These are phyloP conservation scores for Solanum boliviense DNA, from an alignment of 257 asterid genomes.

Conservation along the genomic window DNA sequence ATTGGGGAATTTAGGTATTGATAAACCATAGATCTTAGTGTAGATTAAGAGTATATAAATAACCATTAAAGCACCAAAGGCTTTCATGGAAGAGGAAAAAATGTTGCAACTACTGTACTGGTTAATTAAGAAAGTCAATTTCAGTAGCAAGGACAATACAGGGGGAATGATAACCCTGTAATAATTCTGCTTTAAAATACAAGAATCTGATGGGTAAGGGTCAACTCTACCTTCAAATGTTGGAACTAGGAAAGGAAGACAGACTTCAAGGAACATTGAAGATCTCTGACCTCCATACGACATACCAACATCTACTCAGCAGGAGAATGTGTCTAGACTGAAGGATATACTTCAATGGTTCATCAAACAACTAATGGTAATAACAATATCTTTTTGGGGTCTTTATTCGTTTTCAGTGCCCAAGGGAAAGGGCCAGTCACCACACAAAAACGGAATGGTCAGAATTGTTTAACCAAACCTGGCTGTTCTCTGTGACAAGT, in stretches of 20 bases:
- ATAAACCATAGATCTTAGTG: neutral
- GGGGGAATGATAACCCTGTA: neutral
- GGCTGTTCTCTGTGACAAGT: conserved; percentile 32
- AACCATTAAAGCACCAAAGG: neutral
- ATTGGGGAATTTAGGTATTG: neutral
- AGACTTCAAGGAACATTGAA: neutral
- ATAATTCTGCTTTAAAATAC: neutral
- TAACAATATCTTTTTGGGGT: neutral
- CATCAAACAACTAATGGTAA: neutral
- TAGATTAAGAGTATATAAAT: neutral
- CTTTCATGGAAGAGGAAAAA: neutral
- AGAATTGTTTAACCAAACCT: conserved; percentile 39
- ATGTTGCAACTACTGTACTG: neutral
- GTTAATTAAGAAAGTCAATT: neutral
- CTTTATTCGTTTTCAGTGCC: neutral
- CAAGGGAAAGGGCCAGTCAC: neutral
- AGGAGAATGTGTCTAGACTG: neutral
- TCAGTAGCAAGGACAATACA: neutral
- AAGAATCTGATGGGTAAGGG: neutral
- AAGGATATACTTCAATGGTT: neutral
- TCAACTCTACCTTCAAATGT: neutral
- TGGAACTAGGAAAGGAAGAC: neutral
- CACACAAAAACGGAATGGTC: neutral
- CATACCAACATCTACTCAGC: neutral
- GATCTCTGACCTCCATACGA: neutral